A percentile compares a stretch with the other conserved stretches of the same genome.
These are phyloP conservation scores for Anthoceros angustus DNA, from an alignment of 225 moss, liverwort and hornwort genomes.

Conservation along the genomic window DNA sequence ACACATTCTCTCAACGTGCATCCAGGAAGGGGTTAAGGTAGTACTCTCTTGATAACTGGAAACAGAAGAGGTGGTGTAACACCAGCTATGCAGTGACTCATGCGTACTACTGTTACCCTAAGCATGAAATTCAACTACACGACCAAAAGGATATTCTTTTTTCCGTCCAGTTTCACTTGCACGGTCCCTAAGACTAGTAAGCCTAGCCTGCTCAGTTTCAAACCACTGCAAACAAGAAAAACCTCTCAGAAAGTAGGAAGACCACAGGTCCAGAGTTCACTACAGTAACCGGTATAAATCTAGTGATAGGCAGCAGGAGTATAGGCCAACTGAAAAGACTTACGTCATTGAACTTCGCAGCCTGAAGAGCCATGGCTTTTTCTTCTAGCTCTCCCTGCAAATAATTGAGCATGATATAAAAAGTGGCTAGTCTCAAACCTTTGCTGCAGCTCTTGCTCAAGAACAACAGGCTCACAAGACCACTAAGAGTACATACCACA, in stretches of 20 bases:
- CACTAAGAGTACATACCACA: conserved; percentile 29
- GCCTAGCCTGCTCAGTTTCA: conserved; percentile 75
- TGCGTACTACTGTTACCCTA: not conserved
- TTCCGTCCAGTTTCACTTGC: conserved; percentile 92
- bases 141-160: conserved; percentile 75
- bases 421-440: not conserved
- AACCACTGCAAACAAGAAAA: conserved; percentile 54
- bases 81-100: not conserved
- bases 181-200: conserved; percentile 75
- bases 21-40: conserved; percentile 35
- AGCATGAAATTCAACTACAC: no score
- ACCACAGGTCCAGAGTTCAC: not conserved
- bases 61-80: no score
- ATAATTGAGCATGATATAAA: not conserved
- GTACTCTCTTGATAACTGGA: not conserved
- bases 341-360: conserved; percentile 90
- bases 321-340: conserved; percentile 8
- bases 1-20: conserved; percentile 90
- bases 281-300: not conserved
- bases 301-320: not conserved
- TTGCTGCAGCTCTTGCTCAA: not conserved
- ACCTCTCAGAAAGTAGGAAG: not conserved
- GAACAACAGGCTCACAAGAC: not conserved
- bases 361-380: conserved; percentile 63
- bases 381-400: conserved; percentile 75